These are phyloP conservation scores for Talaromyces sp. DNA, from an alignment of 2,329 filamentous ascomycete genomes.

Conservation along the genomic window DNA sequence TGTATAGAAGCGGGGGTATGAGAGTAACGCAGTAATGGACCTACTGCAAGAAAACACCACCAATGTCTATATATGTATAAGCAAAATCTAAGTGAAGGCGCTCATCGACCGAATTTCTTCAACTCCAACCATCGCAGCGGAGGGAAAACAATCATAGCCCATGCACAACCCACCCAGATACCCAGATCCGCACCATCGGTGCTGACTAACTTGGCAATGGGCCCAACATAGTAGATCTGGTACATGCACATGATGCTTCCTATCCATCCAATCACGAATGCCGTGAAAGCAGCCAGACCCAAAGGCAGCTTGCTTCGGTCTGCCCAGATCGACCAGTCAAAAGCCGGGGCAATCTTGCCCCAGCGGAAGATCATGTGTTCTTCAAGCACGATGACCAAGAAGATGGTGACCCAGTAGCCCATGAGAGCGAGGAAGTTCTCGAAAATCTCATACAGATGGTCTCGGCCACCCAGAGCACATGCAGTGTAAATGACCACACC, in stretches of 20 bases:
- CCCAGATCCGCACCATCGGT: slow-evolving; percentile 37
- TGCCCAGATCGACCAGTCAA: slow-evolving; percentile 44
- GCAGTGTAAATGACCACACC: slow-evolving; percentile 42
- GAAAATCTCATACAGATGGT: slow-evolving; percentile 45
- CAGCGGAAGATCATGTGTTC: slow-evolving; percentile 45
- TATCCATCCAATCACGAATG: slow-evolving; percentile 40
- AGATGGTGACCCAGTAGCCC: slow-evolving; percentile 47
- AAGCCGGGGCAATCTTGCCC: slow-evolving; percentile 23
- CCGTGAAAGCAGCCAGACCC: slow-evolving; percentile 39
- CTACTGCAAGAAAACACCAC: background rate
- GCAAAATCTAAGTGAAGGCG: background rate
- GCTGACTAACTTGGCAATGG: slow-evolving; percentile 31
- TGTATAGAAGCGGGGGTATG: background rate
- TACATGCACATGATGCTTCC: slow-evolving; percentile 42
- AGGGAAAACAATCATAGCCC: slow-evolving; percentile 35
- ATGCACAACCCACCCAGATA: slow-evolving; percentile 35
- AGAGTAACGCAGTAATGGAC: background rate
- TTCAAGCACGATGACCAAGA: slow-evolving; percentile 42
- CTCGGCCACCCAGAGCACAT: slow-evolving; percentile 44
- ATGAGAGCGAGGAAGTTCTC: slow-evolving; percentile 47
- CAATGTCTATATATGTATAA: background rate
- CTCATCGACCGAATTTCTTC: slow-evolving; percentile 27
- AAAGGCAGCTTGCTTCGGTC: slow-evolving; percentile 37
- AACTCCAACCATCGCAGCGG: slow-evolving; percentile 35
- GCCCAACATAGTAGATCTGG: slow-evolving; percentile 40